Evolutionary conservation across 208 protist species (phyloP), one percentile per base, ranked within the genome.

Genomic region (Trichomonas gallinae): DNA sequence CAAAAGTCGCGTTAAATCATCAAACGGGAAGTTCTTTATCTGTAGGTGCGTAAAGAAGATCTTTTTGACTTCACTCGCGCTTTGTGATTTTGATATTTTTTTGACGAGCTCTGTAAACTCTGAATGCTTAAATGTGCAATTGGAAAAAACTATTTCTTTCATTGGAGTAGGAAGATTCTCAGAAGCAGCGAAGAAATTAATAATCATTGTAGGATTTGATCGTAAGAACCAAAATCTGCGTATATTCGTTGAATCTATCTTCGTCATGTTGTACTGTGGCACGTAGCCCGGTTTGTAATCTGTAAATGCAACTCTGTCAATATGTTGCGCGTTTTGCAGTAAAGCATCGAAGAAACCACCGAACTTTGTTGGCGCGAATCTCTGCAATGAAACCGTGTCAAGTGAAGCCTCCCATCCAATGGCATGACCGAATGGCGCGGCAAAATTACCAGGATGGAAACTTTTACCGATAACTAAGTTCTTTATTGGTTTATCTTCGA

Each of bases 361-460:
- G 26, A 42, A 58, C 51, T 93, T 93, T 0, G 87, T 38, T 34
- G 44, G 44, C 38, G 44, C 44, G 51, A 23, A 93, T 23, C 44
- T 51, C 31, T 93, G 40, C 8, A 93, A 93, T 38, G 0, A 23
- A 93, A 93, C 44, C 21, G 87, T 38, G 10, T 23, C 15, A 17
- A 93, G 36, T 58, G 3, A 38, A 38, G 87, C 10, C 0, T 93
- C 87, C 87, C 87, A 93, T 48, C 40, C 87, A 38, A 93, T 51
- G 6, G 87, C 87, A 38, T 93, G 87, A 8, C 87, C 87, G 46
- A 42, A 38, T 36, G 87, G 40, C 38, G 15, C 15, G 2, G 44
- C 87, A 51, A 93, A 93, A 38, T 93, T 93, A 38, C 87, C 87
- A 36, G 87, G 87, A 93, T 93, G 87, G 17, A 93, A 40, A 8